Evolutionary conservation across 2,329 filamentous ascomycete genomes (phyloP), one percentile per base, ranked within the genome.

Genomic region (Dactylellina leptospora): DNA sequence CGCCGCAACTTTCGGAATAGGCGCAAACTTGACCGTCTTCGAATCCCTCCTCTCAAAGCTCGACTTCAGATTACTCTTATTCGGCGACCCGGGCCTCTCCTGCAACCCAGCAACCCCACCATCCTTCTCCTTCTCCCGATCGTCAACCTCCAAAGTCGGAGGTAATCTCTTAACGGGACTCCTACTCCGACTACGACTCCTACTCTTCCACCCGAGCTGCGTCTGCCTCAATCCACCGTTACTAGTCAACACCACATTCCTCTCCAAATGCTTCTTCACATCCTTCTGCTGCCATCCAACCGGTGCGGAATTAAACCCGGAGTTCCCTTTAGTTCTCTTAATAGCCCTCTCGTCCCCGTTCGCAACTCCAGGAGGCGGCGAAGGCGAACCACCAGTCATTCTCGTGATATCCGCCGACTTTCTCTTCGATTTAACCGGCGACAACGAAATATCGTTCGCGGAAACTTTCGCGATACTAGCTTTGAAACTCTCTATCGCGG

Each of bases 231-330:
- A 40, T 1, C 66, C 66, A 4, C 66, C 66, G n/a, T 20, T 48
- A 4, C 18, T 44, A 10, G 68, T 64, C 45, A 72, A 25, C 1
- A 47, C 54, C 33, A 64, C 68, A 50, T 72, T 72, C 53, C 68
- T 44, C 23, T 64, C 68, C 22, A 72, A 23, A 54, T 72, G 68
- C 28, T 58, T 63, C 47, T 54, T 59, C 8, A 72, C 68, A 44
- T 64, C 68, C 40, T 16, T 55, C 54, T 72, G 68, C 23, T 51
- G 59, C 68, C 68, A 72, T 6, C 68, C 68, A 2, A 72, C 59
- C 16, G 45, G 36, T n/a, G n/a, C n/a, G n/a, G n/a, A n/a, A n/a
- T n/a, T n/a, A n/a, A n/a, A n/a, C 4, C 51, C 68, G 16, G 4
- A 13, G n/a, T 63, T 45, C 11, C 1, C 18, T 56, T 55, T 59